Conservation (phyloP, 306 rosid species). For the Myrica gale region DNA sequence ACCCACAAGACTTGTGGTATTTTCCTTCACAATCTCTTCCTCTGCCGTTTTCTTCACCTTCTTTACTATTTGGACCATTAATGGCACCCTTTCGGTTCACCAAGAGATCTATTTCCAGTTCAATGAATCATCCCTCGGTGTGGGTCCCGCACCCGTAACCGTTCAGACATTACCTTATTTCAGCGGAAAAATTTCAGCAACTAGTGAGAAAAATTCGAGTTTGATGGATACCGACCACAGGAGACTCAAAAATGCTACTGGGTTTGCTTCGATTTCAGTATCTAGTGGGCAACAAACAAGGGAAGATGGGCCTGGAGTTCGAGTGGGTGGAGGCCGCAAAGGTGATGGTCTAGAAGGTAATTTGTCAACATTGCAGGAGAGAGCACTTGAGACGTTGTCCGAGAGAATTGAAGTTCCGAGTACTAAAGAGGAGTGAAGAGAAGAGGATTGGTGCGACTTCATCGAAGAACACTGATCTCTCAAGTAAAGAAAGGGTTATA, state of each 20-base stretch:
- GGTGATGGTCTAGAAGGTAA: slow-evolving; percentile 30
- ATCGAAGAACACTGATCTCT: slow-evolving; percentile 24
- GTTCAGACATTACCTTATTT: slow-evolving; percentile 31
- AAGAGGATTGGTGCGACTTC: slow-evolving; percentile 13
- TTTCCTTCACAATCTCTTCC: slow-evolving; percentile 63
- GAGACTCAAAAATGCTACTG: slow-evolving; percentile 39
- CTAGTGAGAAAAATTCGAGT: slow-evolving; percentile 32
- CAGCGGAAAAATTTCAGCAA: slow-evolving; percentile 40
- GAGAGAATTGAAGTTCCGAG: slow-evolving; percentile 19
- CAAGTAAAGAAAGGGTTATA: slow-evolving; percentile 27
- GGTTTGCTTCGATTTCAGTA: slow-evolving; percentile 32
- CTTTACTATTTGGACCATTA: slow-evolving; percentile 59
- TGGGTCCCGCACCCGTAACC: slow-evolving; percentile 33
- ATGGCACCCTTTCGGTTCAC: slow-evolving; percentile 47
- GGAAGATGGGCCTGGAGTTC: slow-evolving; percentile 31
- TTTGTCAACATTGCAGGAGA: slow-evolving; percentile 29
- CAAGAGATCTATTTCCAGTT: slow-evolving; percentile 42
- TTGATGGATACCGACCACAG: slow-evolving; percentile 38
- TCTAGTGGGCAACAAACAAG: slow-evolving; percentile 25
- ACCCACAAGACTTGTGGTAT: slow-evolving; percentile 68
- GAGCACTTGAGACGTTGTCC: slow-evolving; percentile 18
- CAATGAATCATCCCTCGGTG: slow-evolving; percentile 41
- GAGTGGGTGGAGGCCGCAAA: slow-evolving; percentile 22
- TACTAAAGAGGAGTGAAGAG: slow-evolving; percentile 3
- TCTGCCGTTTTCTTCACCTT: slow-evolving; percentile 56